Evolutionary conservation across 495 filamentous ascomycete species (phyloP), one percentile per base, ranked within the genome.

Genomic region (Daldinia vernicosa): DNA sequence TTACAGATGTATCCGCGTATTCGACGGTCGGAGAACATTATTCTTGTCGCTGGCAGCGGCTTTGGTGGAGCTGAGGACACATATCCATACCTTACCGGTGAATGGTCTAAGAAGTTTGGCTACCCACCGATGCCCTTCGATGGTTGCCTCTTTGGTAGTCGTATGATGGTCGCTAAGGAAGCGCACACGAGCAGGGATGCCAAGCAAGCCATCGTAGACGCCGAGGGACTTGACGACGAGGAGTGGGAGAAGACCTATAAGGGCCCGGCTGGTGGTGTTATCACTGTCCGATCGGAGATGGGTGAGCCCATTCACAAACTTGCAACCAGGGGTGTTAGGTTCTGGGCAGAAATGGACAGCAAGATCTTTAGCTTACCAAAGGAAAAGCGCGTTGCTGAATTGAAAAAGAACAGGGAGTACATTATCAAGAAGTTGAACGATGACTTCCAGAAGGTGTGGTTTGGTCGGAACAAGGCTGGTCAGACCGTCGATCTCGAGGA

Each of bases 401-500:
- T 98, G 27, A 93, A 94, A 85, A 97, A 97, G 82, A 89, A 91
- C 74, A 89, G 93, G 26, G 91, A 95, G 43, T 92, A 98, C 78
- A 98, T 99, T 80, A 99, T 98, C 83, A 90, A 92, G 84, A 97
- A 97, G 80, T 89, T 99, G 67, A 98, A 99, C 71, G 93, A 93
- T 74, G 95, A 99, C 80, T 99, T 96, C 83, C 94, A 97, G 71
- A 99, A 99, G 82, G 93, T 97, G 1, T 99, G 95, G 95, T 99
- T 99, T 77, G 95, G 95, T 54, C 89, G 92, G 68, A 97, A 98
- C 80, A 85, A 90, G 72, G 86, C 85, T 32, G 91, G 92, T 58
- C 83, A 97, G 80, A 90, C 91, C 6, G 93, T 97, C 17, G 95
- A 98, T 71, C 89, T 99, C 1, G 94, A 98, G 79, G 95, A 99